Evolutionary conservation across 306 rosid species (phyloP).

Genomic region (Prunus fruticosa): DNA sequence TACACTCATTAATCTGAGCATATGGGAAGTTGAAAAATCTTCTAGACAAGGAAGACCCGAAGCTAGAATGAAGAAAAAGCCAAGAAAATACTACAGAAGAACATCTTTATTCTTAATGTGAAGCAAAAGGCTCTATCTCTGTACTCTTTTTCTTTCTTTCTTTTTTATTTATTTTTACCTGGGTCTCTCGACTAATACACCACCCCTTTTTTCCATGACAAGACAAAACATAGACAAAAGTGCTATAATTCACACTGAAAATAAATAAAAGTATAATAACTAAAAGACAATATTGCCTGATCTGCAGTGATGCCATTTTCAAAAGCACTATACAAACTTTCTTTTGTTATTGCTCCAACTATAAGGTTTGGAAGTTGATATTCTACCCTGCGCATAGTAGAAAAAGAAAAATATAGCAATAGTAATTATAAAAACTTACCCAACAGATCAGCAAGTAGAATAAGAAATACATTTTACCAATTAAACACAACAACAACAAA

Average conservation of each 20-base stretch:
- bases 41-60: neutral
- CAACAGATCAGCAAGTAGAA: neutral
- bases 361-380: constrained; percentile 98
- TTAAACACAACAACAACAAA: neutral
- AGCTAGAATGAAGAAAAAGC: neutral
- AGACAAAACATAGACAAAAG: neutral
- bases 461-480: neutral
- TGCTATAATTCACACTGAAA: neutral
- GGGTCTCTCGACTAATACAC: neutral
- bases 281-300: constrained; percentile 45
- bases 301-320: constrained; percentile 84
- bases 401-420: neutral
- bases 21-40: neutral
- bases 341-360: constrained; percentile 93
- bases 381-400: constrained; percentile 61
- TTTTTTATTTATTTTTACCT: no score
- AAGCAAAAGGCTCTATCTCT: neutral
- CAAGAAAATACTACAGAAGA: neutral
- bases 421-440: neutral
- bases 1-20: neutral
- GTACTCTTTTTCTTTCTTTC: neutral
- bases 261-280: neutral
- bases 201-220: neutral
- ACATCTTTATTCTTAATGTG: neutral
- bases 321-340: constrained; percentile 90